phyloP scores from a whole-genome alignment of 768 basidiomycete species.

The Pholiota microspora region DNA sequence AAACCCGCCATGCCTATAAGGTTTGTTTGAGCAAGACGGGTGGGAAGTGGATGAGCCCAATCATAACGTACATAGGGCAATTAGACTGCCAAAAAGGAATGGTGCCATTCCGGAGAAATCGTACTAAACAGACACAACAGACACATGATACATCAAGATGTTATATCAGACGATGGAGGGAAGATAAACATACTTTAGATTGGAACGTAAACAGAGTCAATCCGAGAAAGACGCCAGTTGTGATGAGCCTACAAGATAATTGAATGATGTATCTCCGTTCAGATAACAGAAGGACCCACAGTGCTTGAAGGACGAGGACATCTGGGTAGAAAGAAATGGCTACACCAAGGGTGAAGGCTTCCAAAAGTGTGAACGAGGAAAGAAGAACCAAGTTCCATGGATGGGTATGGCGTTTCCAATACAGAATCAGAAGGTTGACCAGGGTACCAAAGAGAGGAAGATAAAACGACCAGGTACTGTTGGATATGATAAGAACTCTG shows the following conservation, averaged over 20 bases:
- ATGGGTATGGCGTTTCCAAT: slow-evolving; percentile 90
- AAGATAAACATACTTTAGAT: no score
- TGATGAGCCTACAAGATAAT: slow-evolving; percentile 56
- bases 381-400: slow-evolving; percentile 87
- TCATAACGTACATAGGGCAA: slow-evolving; percentile 63
- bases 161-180: no score
- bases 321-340: slow-evolving; percentile 76
- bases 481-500: slow-evolving; percentile 1
- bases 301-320: slow-evolving; percentile 77
- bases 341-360: slow-evolving; percentile 88
- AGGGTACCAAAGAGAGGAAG: slow-evolving; percentile 77
- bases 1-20: slow-evolving; percentile 72
- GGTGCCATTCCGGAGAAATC: slow-evolving; percentile 94
- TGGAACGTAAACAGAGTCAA: slow-evolving; percentile 94
- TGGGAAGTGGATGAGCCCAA: background rate
- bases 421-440: slow-evolving; percentile 75
- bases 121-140: slow-evolving; percentile 49
- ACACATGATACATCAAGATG: background rate
- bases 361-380: slow-evolving; percentile 85
- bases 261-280: slow-evolving; percentile 9
- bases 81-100: slow-evolving; percentile 82
- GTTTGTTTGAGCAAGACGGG: background rate
- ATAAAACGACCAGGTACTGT: slow-evolving; percentile 78
- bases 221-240: slow-evolving; percentile 89
- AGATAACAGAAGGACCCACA: slow-evolving; percentile 44